Evolutionary conservation across 2,329 filamentous ascomycete species (phyloP), one percentile per base, ranked within the genome.

Genomic region (Aspergillus melleus): DNA sequence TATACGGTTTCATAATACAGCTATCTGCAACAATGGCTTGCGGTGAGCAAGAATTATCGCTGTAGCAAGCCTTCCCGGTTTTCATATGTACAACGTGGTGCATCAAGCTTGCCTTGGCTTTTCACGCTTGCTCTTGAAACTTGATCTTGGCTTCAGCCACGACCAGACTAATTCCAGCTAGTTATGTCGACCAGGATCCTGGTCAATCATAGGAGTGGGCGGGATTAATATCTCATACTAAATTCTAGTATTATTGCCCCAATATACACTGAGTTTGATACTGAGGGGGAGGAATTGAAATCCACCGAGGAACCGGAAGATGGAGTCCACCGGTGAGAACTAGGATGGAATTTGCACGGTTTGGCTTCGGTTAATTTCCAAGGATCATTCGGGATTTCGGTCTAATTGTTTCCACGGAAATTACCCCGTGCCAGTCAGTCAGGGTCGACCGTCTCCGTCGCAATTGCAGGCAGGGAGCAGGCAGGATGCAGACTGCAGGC

Each of bases 361-460:
- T 42, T 49, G 47, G 8, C 26, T 52, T 52, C 50, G 50, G 50
- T 52, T 52, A 52, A 52, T 52, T 52, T 52, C 12, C 29, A 20
- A 39, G 20, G 9, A 39, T 24, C 24, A 24, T 22, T 52, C 50
- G 29, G 29, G 50, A 14, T 8, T 14, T 42, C 36, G 36, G 36
- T 6, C 36, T 6, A 42, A 42, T 42, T 42, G 36, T 42, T 42
- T 42, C 36, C 36, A 42, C 3, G 14, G 36, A n/a, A 6, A 6
- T n/a, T 2, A n/a, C 14, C 16, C 36, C 36, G 36, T 39, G 14
- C 6, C 14, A 3, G 36, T 42, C 16, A 16, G 36, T 42, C 36
- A 16, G 36, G 16, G 14, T 42, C 14, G 36, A 42, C 14, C 3
- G 12, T n/a, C 14, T n/a, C 36, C 12, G 36, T 42, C 16, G 16